phyloP scores from a whole-genome alignment of 805 yeast genomes.

The Suhomyces emberorum region DNA sequence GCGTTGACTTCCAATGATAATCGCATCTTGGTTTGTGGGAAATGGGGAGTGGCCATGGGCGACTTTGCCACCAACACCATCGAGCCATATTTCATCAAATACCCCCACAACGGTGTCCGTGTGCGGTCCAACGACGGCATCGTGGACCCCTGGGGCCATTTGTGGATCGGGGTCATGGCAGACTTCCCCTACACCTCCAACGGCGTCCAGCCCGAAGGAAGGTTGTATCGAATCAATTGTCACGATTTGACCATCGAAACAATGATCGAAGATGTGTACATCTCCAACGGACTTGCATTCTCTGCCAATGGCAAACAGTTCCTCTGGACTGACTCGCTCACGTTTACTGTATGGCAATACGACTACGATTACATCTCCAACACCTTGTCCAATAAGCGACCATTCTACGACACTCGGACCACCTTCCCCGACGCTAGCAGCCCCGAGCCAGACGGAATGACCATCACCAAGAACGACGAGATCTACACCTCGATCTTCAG shows the following conservation, averaged over 20 bases:
- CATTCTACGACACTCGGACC: slow-evolving; percentile 18
- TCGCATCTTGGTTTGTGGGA: slow-evolving; percentile 57
- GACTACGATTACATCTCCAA: slow-evolving; percentile 33
- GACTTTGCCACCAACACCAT: slow-evolving; percentile 37
- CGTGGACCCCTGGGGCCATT: slow-evolving; percentile 70
- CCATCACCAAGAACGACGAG: slow-evolving; percentile 51
- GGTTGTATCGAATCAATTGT: slow-evolving; percentile 31
- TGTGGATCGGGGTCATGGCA: slow-evolving; percentile 81
- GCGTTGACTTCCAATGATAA: slow-evolving; percentile 55
- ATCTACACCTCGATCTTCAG: slow-evolving; percentile 70
- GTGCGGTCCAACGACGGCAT: slow-evolving; percentile 75
- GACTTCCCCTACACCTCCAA: slow-evolving; percentile 40
- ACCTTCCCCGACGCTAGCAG: slow-evolving; percentile 16
- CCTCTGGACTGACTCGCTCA: slow-evolving; percentile 42
- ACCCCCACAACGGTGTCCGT: slow-evolving; percentile 24
- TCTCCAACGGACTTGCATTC: slow-evolving; percentile 66
- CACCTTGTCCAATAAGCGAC: slow-evolving; percentile 25
- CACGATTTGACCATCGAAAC: slow-evolving; percentile 27
- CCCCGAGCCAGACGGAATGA: slow-evolving; percentile 80
- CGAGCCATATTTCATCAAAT: slow-evolving; percentile 38
- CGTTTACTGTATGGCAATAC: slow-evolving; percentile 32
- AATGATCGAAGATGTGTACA: slow-evolving; percentile 31
- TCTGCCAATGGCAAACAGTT: slow-evolving; percentile 24
- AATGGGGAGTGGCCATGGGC: slow-evolving; percentile 60
- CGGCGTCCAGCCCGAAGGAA: slow-evolving; percentile 49